Evolutionary conservation across 352 stramenopile genomes (phyloP).

Genomic region (Phytophthora palmivora): DNA sequence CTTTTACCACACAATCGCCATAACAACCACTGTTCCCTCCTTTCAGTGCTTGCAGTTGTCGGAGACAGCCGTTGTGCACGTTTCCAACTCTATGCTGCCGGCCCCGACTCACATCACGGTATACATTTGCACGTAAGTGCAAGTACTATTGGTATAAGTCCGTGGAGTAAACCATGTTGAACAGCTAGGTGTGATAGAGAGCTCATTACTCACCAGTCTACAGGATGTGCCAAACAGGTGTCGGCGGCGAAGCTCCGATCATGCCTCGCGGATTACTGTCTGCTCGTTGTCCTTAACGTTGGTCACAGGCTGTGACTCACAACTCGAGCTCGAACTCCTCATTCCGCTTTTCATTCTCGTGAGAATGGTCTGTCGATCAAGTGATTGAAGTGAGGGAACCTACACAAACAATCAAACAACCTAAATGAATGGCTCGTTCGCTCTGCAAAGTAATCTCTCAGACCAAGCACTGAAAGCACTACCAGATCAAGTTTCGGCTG

Average conservation of each 20-base stretch:
- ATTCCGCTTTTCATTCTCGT: not conserved
- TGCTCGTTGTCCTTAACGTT: not conserved
- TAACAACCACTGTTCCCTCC: too few species aligned
- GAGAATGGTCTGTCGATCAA: too few species aligned
- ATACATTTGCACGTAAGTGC: not conserved
- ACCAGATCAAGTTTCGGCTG: too few species aligned
- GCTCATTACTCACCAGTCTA: slow-evolving; percentile 29
- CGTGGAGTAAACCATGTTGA: slow-evolving; percentile 2
- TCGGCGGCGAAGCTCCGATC: slow-evolving; percentile 1
- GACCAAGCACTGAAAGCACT: too few species aligned
- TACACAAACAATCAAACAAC: too few species aligned
- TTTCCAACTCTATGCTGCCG: not conserved
- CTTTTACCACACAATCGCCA: not conserved
- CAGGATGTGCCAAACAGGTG: slow-evolving; percentile 25
- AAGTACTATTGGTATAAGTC: not conserved
- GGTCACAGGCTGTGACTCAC: too few species aligned
- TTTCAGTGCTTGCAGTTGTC: too few species aligned
- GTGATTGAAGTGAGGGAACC: too few species aligned
- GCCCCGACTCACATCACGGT: too few species aligned
- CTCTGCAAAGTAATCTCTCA: too few species aligned
- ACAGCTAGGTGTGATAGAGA: slow-evolving; percentile 28
- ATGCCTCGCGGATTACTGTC: slow-evolving; percentile 1
- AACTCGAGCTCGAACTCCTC: not conserved
- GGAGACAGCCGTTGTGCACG: slow-evolving; percentile 10
- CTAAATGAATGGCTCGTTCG: too few species aligned